Percentiles rank a stretch among this genome's conserved stretches.
These are phyloP conservation scores for Articulospora tetracladia DNA, from an alignment of 495 filamentous ascomycete genomes.

Conservation along the genomic window DNA sequence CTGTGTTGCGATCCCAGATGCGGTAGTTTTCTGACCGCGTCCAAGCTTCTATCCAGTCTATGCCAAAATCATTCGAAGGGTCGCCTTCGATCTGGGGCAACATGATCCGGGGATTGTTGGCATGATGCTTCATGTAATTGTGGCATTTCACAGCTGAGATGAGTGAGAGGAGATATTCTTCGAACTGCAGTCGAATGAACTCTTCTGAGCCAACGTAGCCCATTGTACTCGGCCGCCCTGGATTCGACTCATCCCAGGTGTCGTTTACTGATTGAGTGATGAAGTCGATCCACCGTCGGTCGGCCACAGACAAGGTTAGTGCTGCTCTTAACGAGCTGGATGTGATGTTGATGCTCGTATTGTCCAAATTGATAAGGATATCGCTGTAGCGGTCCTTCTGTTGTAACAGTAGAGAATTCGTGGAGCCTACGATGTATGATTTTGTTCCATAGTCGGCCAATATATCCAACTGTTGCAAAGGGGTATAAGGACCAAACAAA, in stretches of 20 bases:
- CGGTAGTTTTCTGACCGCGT: conserved; percentile 81
- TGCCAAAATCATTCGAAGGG: conserved; percentile 74
- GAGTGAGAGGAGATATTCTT: conserved; percentile 91
- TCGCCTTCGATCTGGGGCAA: conserved; percentile 76
- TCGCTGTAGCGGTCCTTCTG: conserved; percentile 98
- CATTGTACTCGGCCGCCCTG: conserved; percentile 82
- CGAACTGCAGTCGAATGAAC: conserved; percentile 95
- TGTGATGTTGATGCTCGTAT: conserved; percentile 78
- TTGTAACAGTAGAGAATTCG: conserved; percentile 88
- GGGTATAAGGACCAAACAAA: conserved; percentile 95
- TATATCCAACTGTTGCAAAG: conserved; percentile 90
- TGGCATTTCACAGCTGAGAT: conserved; percentile 88
- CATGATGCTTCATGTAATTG: conserved; percentile 63
- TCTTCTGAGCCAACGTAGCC: conserved; percentile 97
- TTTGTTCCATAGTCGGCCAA: conserved; percentile 93
- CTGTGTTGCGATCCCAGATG: conserved; percentile 68
- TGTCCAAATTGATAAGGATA: conserved; percentile 94
- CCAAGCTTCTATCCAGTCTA: conserved; percentile 78
- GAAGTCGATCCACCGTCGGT: conserved; percentile 95
- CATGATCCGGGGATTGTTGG: conserved; percentile 52
- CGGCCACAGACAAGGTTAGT: conserved; percentile 76
- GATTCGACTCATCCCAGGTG: conserved; percentile 93
- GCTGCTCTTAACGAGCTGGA: conserved; percentile 74
- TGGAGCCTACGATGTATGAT: conserved; percentile 95
- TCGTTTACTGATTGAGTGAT: conserved; percentile 90